Evolutionary conservation across 2,329 filamentous ascomycete genomes (phyloP).

Genomic region (Hirsutella rhossiliensis): DNA sequence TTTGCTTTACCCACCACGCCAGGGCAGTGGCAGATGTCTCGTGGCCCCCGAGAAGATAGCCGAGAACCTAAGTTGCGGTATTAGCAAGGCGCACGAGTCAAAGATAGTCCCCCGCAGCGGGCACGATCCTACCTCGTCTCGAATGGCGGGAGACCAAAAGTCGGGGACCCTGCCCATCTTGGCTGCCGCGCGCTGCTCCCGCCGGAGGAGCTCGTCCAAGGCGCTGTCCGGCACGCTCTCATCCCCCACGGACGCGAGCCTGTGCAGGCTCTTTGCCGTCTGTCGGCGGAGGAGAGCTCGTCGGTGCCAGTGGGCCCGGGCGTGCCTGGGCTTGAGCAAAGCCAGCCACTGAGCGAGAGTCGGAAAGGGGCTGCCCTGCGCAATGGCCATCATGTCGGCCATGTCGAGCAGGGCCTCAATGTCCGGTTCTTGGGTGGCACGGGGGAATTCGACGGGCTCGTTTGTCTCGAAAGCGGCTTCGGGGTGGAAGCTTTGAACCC

Average conservation of each 20-base stretch:
- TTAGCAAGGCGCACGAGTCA: background rate
- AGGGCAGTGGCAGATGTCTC: slow-evolving; percentile 15
- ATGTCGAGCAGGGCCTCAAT: slow-evolving; percentile 11
- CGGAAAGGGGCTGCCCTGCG: slow-evolving; percentile 11
- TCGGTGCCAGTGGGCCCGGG: slow-evolving; percentile 12
- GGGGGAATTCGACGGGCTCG: slow-evolving; percentile 7
- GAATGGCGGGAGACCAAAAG: slow-evolving; percentile 19
- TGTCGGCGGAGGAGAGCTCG: slow-evolving; percentile 10
- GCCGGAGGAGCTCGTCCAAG: slow-evolving; percentile 20
- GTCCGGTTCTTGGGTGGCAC: slow-evolving; percentile 7
- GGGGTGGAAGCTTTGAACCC: slow-evolving; percentile 2
- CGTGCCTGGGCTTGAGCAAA: slow-evolving; percentile 12
- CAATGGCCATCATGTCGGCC: slow-evolving; percentile 12
- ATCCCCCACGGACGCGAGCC: slow-evolving; percentile 4
- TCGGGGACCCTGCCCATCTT: slow-evolving; percentile 16
- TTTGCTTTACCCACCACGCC: slow-evolving; percentile 18
- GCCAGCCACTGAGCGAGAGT: slow-evolving; percentile 9
- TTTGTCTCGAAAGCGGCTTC: background rate
- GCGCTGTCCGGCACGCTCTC: slow-evolving; percentile 9
- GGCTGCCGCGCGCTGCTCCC: slow-evolving; percentile 18
- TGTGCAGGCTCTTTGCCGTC: slow-evolving; percentile 9
- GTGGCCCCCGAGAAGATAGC: slow-evolving; percentile 17
- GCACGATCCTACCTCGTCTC: slow-evolving; percentile 17
- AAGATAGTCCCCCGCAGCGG: background rate
- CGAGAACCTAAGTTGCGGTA: slow-evolving; percentile 10